These are phyloP conservation scores for Hanseniaspora valbyensis DNA, from an alignment of 805 yeast species.

Conservation along the genomic window DNA sequence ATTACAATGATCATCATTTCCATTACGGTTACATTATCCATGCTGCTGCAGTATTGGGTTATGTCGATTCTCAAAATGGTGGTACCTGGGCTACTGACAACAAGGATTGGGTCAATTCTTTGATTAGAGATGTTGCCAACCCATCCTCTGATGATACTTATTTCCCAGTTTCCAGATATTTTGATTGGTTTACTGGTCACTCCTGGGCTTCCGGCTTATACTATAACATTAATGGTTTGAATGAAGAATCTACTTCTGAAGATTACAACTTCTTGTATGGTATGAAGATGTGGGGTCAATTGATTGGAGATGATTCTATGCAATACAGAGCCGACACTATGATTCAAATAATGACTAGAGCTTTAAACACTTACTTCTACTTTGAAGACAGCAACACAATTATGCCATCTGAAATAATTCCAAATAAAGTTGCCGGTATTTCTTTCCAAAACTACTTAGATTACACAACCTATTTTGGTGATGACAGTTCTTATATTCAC, in stretches of 20 bases:
- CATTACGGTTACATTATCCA: conserved; percentile 77
- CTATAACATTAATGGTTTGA: conserved; percentile 55
- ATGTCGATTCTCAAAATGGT: conserved; percentile 44
- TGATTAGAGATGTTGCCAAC: conserved; percentile 59
- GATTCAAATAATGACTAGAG: conserved; percentile 45
- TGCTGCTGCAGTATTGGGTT: conserved; percentile 71
- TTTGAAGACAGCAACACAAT: conserved; percentile 10
- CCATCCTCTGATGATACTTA: conserved; percentile 41
- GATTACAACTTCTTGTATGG: conserved; percentile 61
- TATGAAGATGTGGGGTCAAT: conserved; percentile 56
- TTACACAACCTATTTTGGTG: conserved; percentile 65
- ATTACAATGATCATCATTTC: conserved; percentile 79
- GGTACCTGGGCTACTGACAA: conserved; percentile 41
- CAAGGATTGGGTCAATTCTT: conserved; percentile 47
- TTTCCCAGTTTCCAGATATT: conserved; percentile 55
- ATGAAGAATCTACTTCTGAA: conserved; percentile 61
- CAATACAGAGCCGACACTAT: conserved; percentile 47
- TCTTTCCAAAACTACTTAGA: conserved; percentile 62
- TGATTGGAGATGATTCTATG: conserved; percentile 42
- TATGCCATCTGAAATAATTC: conserved; percentile 33
- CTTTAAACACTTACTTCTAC: conserved; percentile 33
- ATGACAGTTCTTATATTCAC: conserved; percentile 50
- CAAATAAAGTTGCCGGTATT: conserved; percentile 63
- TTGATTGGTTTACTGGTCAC: conserved; percentile 67
- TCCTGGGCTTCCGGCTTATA: conserved; percentile 65